A percentile compares a stretch with the other conserved stretches of the same genome.
These are phyloP conservation scores for Phellinidium pouzarii DNA, from an alignment of 1,284 basidiomycete genomes.

Conservation along the genomic window DNA sequence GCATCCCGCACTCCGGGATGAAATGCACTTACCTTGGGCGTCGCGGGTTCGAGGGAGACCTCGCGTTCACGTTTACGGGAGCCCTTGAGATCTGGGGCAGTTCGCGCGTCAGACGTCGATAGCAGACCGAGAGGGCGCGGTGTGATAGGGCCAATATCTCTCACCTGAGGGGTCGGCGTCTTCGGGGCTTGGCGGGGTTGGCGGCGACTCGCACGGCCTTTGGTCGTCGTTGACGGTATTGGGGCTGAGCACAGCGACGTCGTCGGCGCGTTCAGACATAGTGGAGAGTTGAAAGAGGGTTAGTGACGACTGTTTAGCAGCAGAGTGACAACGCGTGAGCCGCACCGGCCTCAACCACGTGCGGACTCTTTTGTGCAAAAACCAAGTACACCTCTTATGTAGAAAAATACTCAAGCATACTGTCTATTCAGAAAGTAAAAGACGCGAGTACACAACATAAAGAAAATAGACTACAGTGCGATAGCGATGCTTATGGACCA, in stretches of 20 bases:
- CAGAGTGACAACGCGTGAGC: neutral
- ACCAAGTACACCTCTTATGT: no score
- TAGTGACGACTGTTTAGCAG: constrained; percentile 12
- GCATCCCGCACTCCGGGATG: neutral
- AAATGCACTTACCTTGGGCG: constrained; percentile 36
- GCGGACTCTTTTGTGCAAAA: neutral
- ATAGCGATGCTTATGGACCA: neutral
- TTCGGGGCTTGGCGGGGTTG: constrained; percentile 17
- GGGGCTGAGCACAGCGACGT: neutral
- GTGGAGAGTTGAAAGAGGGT: constrained; percentile 15
- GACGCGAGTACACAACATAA: neutral
- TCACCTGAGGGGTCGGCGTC: constrained; percentile 15
- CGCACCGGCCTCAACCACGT: neutral
- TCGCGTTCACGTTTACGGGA: constrained; percentile 64
- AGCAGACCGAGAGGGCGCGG: constrained; percentile 2
- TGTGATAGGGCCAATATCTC: constrained; percentile 23
- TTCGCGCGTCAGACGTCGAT: constrained; percentile 8
- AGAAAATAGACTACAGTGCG: constrained; percentile 1
- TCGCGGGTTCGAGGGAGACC: constrained; percentile 61
- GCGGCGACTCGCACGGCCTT: constrained; percentile 7
- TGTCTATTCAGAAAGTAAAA: neutral
- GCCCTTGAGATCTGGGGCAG: constrained; percentile 28
- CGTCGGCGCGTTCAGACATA: constrained; percentile 6
- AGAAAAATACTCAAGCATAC: neutral
- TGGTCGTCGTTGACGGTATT: neutral